A percentile compares a stretch with the other conserved stretches of the same genome.
Evolutionary conservation across 176 grass and related monocot genomes (phyloP).

Genomic region (Aegilops umbellulata): DNA sequence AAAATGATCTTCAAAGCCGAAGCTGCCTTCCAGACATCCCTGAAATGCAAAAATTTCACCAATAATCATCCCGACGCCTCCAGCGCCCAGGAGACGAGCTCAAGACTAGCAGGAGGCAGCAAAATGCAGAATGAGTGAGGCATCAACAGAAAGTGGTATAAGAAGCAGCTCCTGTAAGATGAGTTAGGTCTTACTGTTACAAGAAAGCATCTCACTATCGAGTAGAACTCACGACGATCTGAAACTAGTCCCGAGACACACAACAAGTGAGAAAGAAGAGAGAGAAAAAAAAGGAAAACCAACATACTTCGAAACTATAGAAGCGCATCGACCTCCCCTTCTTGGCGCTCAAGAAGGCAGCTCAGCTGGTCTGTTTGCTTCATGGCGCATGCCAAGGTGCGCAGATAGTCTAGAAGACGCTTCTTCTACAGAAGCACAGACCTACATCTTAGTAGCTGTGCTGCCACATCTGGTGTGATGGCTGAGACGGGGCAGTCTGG

Average conservation of each 20-base stretch:
- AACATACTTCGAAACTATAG: slow-evolving; percentile 24
- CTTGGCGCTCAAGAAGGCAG: slow-evolving; percentile 36
- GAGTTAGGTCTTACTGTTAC: slow-evolving; percentile 41
- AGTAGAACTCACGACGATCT: slow-evolving; percentile 32
- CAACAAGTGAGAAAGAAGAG: slow-evolving; percentile 5
- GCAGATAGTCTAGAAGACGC: slow-evolving; percentile 18
- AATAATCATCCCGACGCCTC: neutral
- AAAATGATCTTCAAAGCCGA: neutral
- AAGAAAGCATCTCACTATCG: slow-evolving; percentile 41
- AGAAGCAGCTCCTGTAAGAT: slow-evolving; percentile 41
- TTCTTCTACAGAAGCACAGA: slow-evolving; percentile 17
- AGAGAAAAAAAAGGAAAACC: neutral
- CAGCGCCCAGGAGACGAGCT: neutral
- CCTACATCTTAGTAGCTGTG: slow-evolving; percentile 69
- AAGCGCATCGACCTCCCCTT: slow-evolving; percentile 18
- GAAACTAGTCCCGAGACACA: slow-evolving; percentile 27
- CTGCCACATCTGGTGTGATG: slow-evolving; percentile 87
- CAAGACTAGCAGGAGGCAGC: neutral
- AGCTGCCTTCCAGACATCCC: neutral
- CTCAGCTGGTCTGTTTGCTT: slow-evolving; percentile 40
- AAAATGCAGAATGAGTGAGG: neutral
- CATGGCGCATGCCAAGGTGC: slow-evolving; percentile 17
- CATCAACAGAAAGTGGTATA: slow-evolving; percentile 26
- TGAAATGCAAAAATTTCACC: neutral
- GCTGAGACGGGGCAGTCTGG: slow-evolving; percentile 38